Conservation (phyloP, 805 yeast species). For the Torulaspora indica region DNA sequence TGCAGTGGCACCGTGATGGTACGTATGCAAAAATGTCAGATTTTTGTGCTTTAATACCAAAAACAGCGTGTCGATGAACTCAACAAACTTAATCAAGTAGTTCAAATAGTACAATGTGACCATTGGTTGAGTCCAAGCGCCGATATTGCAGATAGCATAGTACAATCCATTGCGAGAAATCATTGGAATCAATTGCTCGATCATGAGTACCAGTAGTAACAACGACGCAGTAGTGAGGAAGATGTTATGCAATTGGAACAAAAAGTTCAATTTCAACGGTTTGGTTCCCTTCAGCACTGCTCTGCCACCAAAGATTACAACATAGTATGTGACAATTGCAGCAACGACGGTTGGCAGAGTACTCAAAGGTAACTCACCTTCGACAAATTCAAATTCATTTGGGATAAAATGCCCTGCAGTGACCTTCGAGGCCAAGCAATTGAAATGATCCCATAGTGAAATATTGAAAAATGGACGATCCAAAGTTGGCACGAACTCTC, state of each 20-base stretch:
- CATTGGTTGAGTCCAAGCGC: conserved; percentile 79
- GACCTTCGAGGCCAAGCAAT: conserved; percentile 18
- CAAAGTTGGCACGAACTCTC: conserved; percentile 26
- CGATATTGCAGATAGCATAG: conserved; percentile 72
- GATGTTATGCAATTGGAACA: conserved; percentile 85
- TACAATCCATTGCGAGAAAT: conserved; percentile 68
- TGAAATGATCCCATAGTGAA: conserved; percentile 33
- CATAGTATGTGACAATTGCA: conserved; percentile 66
- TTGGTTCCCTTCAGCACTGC: conserved; percentile 50
- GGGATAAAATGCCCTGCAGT: conserved; percentile 31
- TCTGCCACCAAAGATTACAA: conserved; percentile 83
- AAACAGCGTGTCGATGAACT: conserved; percentile 86
- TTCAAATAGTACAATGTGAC: conserved; percentile 85
- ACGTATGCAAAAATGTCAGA: conserved; percentile 87
- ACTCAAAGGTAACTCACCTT: conserved; percentile 63
- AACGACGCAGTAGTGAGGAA: conserved; percentile 66
- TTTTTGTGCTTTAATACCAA: conserved; percentile 88
- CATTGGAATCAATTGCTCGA: conserved; percentile 85
- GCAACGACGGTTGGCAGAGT: conserved; percentile 54
- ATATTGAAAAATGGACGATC: conserved; percentile 37
- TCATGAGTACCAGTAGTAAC: conserved; percentile 57
- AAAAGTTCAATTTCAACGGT: conserved; percentile 65
- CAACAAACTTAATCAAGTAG: conserved; percentile 83
- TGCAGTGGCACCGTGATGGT: conserved; percentile 98
- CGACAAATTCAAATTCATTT: conserved; percentile 57